Conservation (phyloP, 164 flowering plant genomes). For the Nelumbo lutea region DNA sequence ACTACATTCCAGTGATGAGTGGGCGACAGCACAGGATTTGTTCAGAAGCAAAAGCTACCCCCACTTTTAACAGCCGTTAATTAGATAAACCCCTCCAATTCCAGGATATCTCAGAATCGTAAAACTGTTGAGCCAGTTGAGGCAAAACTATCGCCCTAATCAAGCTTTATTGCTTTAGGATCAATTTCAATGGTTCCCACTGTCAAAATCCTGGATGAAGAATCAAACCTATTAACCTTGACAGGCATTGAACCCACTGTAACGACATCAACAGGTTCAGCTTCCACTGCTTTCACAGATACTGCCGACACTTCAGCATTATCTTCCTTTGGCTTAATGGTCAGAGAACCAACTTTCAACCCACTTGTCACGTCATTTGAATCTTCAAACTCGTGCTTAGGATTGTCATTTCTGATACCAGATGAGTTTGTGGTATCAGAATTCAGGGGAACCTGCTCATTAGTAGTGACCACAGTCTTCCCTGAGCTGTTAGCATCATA, state of each 20-base stretch:
- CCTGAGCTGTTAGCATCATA: constrained; percentile 13
- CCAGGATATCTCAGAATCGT: background rate
- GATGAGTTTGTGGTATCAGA: constrained; percentile 1
- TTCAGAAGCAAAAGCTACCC: too few species aligned
- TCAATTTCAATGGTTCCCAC: constrained; percentile 70
- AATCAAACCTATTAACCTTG: constrained; percentile 45
- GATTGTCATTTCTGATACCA: constrained; percentile 6
- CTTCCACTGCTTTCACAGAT: constrained; percentile 1
- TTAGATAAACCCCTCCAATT: too few species aligned
- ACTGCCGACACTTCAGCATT: constrained; percentile 13
- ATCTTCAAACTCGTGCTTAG: constrained; percentile 16
- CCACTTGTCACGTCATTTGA: constrained; percentile 24
- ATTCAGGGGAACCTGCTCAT: constrained; percentile 16
- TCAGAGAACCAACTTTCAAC: constrained; percentile 46
- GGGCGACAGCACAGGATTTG: too few species aligned
- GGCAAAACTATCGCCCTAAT: constrained; percentile 10
- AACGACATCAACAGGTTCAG: constrained; percentile 31
- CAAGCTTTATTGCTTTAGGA: constrained; percentile 36
- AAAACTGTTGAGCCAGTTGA: constrained; percentile 3
- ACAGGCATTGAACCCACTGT: constrained; percentile 70
- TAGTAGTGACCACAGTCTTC: constrained; percentile 4
- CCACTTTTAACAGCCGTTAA: too few species aligned
- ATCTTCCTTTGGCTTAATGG: constrained; percentile 30
- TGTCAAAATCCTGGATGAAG: constrained; percentile 35
- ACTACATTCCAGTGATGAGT: too few species aligned